Evolutionary conservation across 169 alveolate genomes (phyloP), one percentile per base, ranked within the genome.

Genomic region (Plasmodium vivax): DNA sequence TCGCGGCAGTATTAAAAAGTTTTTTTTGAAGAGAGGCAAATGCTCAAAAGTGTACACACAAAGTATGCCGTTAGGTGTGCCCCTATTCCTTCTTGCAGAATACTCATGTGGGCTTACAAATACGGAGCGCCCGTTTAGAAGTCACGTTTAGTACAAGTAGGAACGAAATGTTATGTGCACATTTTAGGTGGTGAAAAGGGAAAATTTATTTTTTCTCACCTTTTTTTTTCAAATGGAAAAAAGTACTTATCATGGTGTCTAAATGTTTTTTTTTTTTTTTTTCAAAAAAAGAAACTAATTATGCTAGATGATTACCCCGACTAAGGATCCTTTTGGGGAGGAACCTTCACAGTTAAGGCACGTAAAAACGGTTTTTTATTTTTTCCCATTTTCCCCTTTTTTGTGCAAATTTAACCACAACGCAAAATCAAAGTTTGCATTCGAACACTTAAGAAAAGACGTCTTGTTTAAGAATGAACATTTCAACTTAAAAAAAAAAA

Each of bases 231-330:
- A 23, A 36, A 43, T 19, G 36, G 5, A 34, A 14, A 43, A 80
- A 14, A n/a, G 51, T 7, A 43, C 2, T 80, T 80, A 80, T 43
- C 47, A 45, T 19, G 36, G 36, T 32, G 85, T 80, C 85, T 80
- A 80, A 80, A 23, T 80, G 30, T 36, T 34, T 80, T 38, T 79
- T 19, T 36, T 79, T 79, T 79, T 79, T 79, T 79, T 79, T 80
- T 80, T 80, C 45, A 23, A 27, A 68, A 68, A 5, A 68, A 68
- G 3, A 3, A 68, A 9, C 77, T n/a, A 68, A 3, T 9, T 68
- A 30, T 68, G 77, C 77, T 68, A 19, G 43, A n/a, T 16, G 77
- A 6, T 68, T 19, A 68, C 77, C n/a, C 43, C 38, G 38, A 68
- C n/a, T 23, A 19, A 68, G 19, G 77, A n/a, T 68, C 36, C 43